These are phyloP conservation scores for Trichoderma sp. DNA, from an alignment of 2,329 filamentous ascomycete genomes.

Conservation along the genomic window DNA sequence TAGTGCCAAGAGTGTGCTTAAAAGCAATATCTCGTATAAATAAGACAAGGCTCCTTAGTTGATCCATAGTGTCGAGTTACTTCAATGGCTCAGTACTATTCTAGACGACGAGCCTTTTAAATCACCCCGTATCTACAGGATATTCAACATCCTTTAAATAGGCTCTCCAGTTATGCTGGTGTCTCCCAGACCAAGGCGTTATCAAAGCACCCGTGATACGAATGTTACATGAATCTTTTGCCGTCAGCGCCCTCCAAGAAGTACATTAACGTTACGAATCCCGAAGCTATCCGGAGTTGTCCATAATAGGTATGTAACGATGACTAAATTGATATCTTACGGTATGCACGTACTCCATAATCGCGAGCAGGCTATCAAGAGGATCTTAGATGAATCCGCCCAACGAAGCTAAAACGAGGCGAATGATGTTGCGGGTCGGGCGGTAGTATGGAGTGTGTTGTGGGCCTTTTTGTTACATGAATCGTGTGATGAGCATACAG, in stretches of 20 bases:
- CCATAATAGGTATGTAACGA: background rate
- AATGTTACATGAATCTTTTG: background rate
- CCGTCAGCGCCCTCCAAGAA: background rate
- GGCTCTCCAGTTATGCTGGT: background rate
- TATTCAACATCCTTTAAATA: background rate
- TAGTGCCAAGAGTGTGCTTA: background rate
- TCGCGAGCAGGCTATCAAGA: background rate
- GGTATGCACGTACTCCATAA: background rate
- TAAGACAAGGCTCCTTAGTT: background rate
- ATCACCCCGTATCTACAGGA: background rate
- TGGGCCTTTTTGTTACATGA: background rate
- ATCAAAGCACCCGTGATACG: background rate
- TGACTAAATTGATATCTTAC: background rate
- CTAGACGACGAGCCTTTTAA: background rate
- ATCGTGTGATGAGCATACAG: background rate
- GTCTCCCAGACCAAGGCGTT: background rate
- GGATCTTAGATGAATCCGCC: background rate
- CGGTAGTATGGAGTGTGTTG: background rate
- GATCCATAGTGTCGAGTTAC: background rate
- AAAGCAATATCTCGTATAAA: background rate
- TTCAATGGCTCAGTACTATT: background rate
- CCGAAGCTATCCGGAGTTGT: background rate
- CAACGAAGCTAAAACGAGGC: background rate
- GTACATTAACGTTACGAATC: background rate
- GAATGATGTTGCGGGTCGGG: background rate